Base-by-base conservation (phyloP, 2,329 filamentous ascomycete genomes). In the Aspergillus persii region DNA sequence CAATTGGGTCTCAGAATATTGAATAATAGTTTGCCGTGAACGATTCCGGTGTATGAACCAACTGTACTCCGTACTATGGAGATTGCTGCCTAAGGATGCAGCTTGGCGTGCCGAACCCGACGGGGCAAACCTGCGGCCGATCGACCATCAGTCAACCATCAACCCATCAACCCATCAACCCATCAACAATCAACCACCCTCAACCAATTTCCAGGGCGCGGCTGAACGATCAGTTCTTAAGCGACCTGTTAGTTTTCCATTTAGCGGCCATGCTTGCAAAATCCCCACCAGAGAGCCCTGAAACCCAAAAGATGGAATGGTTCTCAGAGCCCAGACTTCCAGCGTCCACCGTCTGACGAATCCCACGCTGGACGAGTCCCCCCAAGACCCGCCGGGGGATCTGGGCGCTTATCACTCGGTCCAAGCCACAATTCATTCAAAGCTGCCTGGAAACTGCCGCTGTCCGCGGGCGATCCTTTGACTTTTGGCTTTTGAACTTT, bases 391-490 rank as follows among this genome's bases (percentile, higher is more conserved):
- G 36, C 36, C 12, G 36, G 36, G 36, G 15, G 3, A 41, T 41
- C 36, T 41, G 36, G 48, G 27, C 12, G 9, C 30, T 50, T 50
- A 30, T 30, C 48, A 29, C 12, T 8, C 15, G 48, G 30, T 50
- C 30, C 50, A 52, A 52, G 50, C 50, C 50, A 52, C 50, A 52
- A 23, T 52, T 12, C 48, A n/a, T 50, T 30, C 27, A 30, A 29
- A 18, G 55, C 31, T 53, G 49, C 55, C 55, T 57, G 50, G 18
- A 53, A 50, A 41, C 39, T 36, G 23, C 33, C 51, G 30, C n/a
- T 31, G 30, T 11, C 30, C 18, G 30, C 31, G 15, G 41, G 15
- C 8, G 46, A 15, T 41, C 36, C 15, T 41, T 41, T 41, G 36
- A 41, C 31, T 52, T 33, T 52, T 11, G 27, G 31, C 27, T 26